Evolutionary conservation across 768 basidiomycete genomes (phyloP).

Genomic region (Saitozyma podzolica): DNA sequence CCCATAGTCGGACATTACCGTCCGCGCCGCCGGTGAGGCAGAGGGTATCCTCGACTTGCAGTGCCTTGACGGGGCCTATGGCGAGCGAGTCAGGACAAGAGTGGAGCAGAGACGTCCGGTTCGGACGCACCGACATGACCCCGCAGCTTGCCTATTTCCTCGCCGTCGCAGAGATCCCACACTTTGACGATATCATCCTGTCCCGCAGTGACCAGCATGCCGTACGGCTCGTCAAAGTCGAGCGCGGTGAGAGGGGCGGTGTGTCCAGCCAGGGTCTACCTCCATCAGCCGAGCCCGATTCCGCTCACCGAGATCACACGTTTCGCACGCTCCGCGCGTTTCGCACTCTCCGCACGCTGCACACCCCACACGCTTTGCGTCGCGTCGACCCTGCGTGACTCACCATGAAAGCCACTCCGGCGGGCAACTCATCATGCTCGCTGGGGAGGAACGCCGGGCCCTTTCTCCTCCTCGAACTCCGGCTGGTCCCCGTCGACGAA

Average conservation of each 20-base stretch:
- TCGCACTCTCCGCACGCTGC: no score
- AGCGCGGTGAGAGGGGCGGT: slow-evolving; percentile 78
- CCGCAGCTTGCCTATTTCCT: slow-evolving; percentile 77
- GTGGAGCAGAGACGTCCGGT: neutral
- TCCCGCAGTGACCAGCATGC: slow-evolving; percentile 83
- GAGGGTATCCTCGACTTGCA: slow-evolving; percentile 89
- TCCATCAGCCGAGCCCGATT: slow-evolving; percentile 7
- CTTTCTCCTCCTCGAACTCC: slow-evolving; percentile 70
- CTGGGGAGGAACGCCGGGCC: slow-evolving; percentile 96
- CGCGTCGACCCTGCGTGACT: slow-evolving; percentile 13
- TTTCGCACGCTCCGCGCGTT: no score
- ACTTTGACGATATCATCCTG: slow-evolving; percentile 85
- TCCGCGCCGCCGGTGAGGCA: slow-evolving; percentile 90
- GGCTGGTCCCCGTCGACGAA: slow-evolving; percentile 55
- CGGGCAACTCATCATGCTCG: slow-evolving; percentile 92
- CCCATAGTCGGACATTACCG: slow-evolving; percentile 83
- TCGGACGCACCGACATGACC: slow-evolving; percentile 67
- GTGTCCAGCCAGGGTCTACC: slow-evolving; percentile 77
- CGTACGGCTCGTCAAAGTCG: slow-evolving; percentile 96
- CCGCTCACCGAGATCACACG: no score
- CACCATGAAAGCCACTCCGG: slow-evolving; percentile 96
- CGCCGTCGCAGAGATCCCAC: slow-evolving; percentile 90
- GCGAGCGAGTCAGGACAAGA: neutral
- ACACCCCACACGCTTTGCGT: no score
- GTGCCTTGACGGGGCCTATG: slow-evolving; percentile 67